Conservation (phyloP, 495 filamentous ascomycete species). For the Xylaria curta region DNA sequence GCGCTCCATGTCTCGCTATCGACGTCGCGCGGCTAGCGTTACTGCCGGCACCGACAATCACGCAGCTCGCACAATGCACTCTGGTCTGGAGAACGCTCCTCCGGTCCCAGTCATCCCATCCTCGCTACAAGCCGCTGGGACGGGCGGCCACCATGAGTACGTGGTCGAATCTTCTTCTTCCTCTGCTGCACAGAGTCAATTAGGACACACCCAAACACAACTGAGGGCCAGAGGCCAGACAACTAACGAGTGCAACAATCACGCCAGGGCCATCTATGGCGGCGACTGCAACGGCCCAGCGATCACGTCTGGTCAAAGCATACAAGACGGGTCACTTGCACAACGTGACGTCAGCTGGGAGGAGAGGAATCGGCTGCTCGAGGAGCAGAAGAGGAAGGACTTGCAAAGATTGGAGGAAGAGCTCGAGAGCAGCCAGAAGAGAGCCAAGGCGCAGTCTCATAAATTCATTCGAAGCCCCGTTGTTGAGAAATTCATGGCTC, state of each 20-base stretch:
- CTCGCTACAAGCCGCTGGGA: slow-evolving; percentile 25
- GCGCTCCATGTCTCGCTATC: slow-evolving; percentile 67
- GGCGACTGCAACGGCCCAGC: not conserved
- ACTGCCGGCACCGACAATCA: slow-evolving; percentile 31
- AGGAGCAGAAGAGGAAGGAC: slow-evolving; percentile 55
- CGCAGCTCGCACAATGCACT: slow-evolving; percentile 38
- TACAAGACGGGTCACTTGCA: not conserved
- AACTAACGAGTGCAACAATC: not conserved
- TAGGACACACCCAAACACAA: slow-evolving; percentile 32
- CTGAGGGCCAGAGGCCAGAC: slow-evolving; percentile 2
- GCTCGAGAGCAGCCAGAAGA: slow-evolving; percentile 42
- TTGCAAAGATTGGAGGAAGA: slow-evolving; percentile 50
- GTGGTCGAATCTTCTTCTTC: not conserved
- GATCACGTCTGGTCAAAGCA: slow-evolving; percentile 17
- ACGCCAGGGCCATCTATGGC: not conserved
- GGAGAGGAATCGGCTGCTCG: slow-evolving; percentile 52
- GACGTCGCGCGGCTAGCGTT: slow-evolving; percentile 45
- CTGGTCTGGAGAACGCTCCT: slow-evolving; percentile 39
- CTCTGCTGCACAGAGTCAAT: slow-evolving; percentile 23
- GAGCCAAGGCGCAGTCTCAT: slow-evolving; percentile 19
- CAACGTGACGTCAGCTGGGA: slow-evolving; percentile 18
- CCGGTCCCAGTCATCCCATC: slow-evolving; percentile 42
- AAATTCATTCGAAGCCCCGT: slow-evolving; percentile 43
- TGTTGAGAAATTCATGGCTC: slow-evolving; percentile 48
- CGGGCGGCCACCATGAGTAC: not conserved